Base-by-base conservation (phyloP, 2,329 filamentous ascomycete genomes). In the Ceratocystis cacaofunesta region DNA sequence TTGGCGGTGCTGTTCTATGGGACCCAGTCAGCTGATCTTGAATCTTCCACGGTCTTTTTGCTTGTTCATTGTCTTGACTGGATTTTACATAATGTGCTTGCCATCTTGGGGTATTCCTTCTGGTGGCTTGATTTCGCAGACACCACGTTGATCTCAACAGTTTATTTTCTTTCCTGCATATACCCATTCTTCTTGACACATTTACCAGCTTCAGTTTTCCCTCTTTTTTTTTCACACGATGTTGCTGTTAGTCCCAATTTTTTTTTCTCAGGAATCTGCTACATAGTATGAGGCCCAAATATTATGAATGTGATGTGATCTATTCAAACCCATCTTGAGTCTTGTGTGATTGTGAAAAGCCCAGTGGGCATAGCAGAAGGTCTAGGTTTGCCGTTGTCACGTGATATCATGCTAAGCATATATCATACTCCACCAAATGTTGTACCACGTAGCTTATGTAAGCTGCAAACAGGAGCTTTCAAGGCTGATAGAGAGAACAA, bases 161-260 rank as follows among this genome's bases (percentile, higher is more conserved):
- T 62, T 28, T 58, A 58, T 58, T 58, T 58, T 63, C 19, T 63
- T 55, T 25, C 15, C 44, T 57, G 55, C 55, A 58, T 58, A 58
- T 58, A 58, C 17, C 25, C 19, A 12, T 63, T 55, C 46, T 50
- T 50, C 46, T 43, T 43, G 61, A 41, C 41, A 25, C n/a, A 5
- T 44, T 61, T 44, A 44, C 15, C 58, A 36, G 55, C 58, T 22
- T 17, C 32, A n/a, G 19, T 61, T 61, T 61, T 28, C 36, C 58
- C 32, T 19, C 12, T 15, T 43, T 46, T 28, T 15, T 15, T 62
- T 30, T 62, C 19, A 12, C 36, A 44, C 32, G 17, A 46, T 48
- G 60, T 44, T 30, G 22, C 41, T 28, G 32, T 58, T 58, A n/a
- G 55, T 17, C 36, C 58, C 12, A 1, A 5, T 12, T 61, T 28